phyloP scores from a whole-genome alignment of 768 basidiomycete genomes.

The Tricholoma saponaceum region DNA sequence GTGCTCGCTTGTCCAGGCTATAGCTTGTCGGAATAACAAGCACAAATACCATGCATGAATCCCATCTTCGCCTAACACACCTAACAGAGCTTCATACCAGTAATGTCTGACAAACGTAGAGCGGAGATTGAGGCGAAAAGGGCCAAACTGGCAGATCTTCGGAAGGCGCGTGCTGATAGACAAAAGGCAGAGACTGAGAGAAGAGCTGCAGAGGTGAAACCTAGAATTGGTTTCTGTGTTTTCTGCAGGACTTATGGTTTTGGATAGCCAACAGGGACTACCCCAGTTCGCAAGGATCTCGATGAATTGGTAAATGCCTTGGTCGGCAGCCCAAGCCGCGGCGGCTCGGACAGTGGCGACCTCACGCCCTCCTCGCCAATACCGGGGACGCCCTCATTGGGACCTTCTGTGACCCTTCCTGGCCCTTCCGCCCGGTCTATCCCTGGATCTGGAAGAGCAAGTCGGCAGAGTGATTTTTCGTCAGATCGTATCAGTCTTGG shows the following conservation, averaged over 20 bases:
- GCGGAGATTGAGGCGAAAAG: slow-evolving; percentile 91
- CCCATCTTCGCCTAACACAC: neutral
- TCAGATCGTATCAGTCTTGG: slow-evolving; percentile 43
- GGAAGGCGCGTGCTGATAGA: slow-evolving; percentile 71
- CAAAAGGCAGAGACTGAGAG: slow-evolving; percentile 50
- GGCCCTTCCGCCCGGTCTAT: slow-evolving; percentile 29
- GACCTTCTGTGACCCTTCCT: slow-evolving; percentile 32
- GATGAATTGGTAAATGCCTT: slow-evolving; percentile 70
- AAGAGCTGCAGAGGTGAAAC: slow-evolving; percentile 33
- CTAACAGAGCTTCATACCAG: neutral
- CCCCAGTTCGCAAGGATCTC: slow-evolving; percentile 48
- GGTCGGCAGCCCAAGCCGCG: slow-evolving; percentile 38
- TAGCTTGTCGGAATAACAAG: neutral
- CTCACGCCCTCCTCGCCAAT: slow-evolving; percentile 73
- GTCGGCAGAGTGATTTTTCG: slow-evolving; percentile 63
- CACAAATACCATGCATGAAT: neutral
- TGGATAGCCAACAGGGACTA: slow-evolving; percentile 33
- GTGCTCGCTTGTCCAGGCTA: too few relatives aligned
- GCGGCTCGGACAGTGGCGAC: slow-evolving; percentile 53
- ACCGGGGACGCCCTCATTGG: slow-evolving; percentile 63
- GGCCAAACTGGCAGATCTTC: slow-evolving; percentile 80
- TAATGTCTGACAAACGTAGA: slow-evolving; percentile 62
- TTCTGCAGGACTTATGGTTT: slow-evolving; percentile 2
- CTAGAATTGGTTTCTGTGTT: neutral
- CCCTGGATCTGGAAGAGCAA: slow-evolving; percentile 57